phyloP scores from a whole-genome alignment of 495 filamentous ascomycete species.

The Lasiosphaeria ovina region DNA sequence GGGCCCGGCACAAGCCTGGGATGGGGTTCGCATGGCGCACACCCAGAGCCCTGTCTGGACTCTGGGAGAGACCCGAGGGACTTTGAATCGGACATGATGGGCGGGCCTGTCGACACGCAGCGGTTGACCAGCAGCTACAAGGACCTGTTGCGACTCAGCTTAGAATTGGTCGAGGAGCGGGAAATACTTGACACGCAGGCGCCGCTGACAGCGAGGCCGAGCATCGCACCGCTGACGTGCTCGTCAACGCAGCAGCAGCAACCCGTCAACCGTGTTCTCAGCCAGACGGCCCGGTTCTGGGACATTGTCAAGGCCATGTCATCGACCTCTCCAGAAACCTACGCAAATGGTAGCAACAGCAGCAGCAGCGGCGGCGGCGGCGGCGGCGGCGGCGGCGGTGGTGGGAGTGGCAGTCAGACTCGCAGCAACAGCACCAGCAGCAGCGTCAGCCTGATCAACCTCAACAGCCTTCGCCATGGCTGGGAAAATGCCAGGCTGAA shows the following conservation, averaged over 20 bases:
- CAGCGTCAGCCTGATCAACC: slow-evolving; percentile 8
- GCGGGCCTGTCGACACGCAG: slow-evolving; percentile 4
- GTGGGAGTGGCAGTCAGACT: background rate
- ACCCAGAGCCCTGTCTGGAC: too few species aligned
- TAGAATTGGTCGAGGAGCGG: slow-evolving; percentile 13
- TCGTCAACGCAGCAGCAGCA: slow-evolving; percentile 6
- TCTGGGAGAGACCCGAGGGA: too few species aligned
- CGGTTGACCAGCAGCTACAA: slow-evolving; percentile 7
- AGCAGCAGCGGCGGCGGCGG: background rate
- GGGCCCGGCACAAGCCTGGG: background rate
- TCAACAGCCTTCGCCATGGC: background rate
- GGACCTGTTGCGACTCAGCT: slow-evolving; percentile 9
- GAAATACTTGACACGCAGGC: slow-evolving; percentile 9
- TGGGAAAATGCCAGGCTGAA: too few species aligned
- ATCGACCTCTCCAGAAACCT: background rate
- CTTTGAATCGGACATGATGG: background rate
- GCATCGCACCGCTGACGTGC: slow-evolving; percentile 6
- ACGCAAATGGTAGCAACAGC: background rate
- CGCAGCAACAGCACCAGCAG: background rate
- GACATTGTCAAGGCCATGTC: slow-evolving; percentile 16
- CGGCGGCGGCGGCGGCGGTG: background rate
- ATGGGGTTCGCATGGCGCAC: too few species aligned
- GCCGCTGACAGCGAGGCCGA: slow-evolving; percentile 5
- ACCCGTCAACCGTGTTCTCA: slow-evolving; percentile 12
- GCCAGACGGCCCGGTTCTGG: slow-evolving; percentile 11